Evolutionary conservation across 805 yeast genomes (phyloP), one percentile per base, ranked within the genome.

Genomic region (Myxozyma sirexii): DNA sequence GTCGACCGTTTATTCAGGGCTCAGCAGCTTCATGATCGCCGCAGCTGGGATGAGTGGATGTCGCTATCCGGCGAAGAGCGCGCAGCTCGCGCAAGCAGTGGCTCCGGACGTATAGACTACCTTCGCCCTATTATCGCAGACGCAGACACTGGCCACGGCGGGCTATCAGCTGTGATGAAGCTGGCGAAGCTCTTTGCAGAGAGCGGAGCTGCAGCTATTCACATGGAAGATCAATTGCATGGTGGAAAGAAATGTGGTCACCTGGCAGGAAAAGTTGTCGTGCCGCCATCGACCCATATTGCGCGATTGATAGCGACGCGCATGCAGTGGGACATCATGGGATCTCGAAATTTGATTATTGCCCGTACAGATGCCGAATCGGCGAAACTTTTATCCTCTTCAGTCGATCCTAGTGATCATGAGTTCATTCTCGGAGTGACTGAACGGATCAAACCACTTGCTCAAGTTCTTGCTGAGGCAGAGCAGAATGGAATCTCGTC

Each of bases 181-280:
- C 71, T 83, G 56, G 85, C 87, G 24, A 84, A 84, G 68, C 69
- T 83, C 52, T 84, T 84, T 74, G 87, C 85, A n/a, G 87, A 84
- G 69, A 76, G 77, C 21, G 88, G 88, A 24, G 86, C 88, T 2
- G 84, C 87, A 1, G 87, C 82, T n/a, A 80, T 84, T 49, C 88
- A 84, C 69, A 71, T 82, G 26, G 88, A 84, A 63, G 88, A 84
- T 69, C 86, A 84, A 69, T 72, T 84, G 42, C 85, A 82, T 59
- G 88, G 88, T 39, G 84, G 86, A 46, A 84, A 84, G 73, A 81
- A 83, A 68, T 84, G 87, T 71, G 87, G 87, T 4, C 87, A 84
- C 69, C 68, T 83, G 35, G 81, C 84, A 29, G 88, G 88, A 3
- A 83, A 84, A 58, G 85, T 83, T 1, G 65, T 84, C 21, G 87